Conservation (phyloP, 2,329 filamentous ascomycete species). For the Colletotrichum lentis region DNA sequence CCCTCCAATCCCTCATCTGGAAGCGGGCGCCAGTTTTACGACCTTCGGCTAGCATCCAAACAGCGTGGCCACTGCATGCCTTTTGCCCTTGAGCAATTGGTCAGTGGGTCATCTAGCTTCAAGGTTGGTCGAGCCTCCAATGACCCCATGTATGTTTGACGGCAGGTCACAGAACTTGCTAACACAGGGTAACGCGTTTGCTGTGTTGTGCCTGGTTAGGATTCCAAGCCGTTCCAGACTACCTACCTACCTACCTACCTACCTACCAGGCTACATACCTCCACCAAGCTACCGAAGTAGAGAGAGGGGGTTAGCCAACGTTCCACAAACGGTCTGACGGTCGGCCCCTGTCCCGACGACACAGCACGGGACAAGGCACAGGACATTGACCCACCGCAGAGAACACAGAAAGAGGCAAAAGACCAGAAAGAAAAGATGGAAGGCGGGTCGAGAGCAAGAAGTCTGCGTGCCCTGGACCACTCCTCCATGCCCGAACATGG, state of each 20-base stretch:
- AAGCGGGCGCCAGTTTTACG: background rate
- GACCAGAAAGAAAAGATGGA: background rate
- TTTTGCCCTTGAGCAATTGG: background rate
- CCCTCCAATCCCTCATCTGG: background rate
- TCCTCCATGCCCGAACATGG: constrained; percentile 51
- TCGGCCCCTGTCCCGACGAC: constrained; percentile 12
- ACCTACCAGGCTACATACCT: no score
- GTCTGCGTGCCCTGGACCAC: constrained; percentile 10
- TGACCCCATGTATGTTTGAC: background rate
- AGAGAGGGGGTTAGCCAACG: background rate
- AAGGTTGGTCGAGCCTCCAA: constrained; percentile 2
- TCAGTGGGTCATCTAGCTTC: background rate
- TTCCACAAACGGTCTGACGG: background rate
- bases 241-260: no score
- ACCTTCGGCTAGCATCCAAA: background rate
- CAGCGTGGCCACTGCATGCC: background rate
- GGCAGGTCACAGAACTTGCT: background rate
- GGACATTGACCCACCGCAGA: background rate
- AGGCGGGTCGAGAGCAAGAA: background rate
- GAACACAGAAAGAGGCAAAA: background rate
- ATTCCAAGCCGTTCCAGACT: background rate
- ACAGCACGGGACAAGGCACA: background rate
- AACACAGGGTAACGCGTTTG: background rate
- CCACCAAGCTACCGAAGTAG: background rate
- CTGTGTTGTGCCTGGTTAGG: background rate